Conservation (phyloP, 1,139 yeast genomes). For the Entelexis paramagnoliae region DNA sequence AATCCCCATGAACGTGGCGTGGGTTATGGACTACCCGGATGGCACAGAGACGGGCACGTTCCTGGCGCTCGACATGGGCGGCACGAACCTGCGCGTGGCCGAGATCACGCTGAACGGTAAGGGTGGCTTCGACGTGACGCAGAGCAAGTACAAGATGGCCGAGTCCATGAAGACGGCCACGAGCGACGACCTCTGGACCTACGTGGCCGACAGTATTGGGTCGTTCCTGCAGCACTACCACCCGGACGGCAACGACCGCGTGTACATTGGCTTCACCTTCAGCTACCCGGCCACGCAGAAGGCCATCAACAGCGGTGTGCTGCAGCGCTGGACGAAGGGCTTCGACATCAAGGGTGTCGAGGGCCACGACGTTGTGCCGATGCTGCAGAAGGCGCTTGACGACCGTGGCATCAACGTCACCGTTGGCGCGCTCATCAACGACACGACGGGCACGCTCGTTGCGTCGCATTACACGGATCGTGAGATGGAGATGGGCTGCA, state of each 20-base stretch:
- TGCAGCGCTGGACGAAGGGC: constrained; percentile 98
- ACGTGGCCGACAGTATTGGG: constrained; percentile 72
- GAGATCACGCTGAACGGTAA: constrained; percentile 71
- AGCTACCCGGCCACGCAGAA: constrained; percentile 84
- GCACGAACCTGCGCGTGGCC: constrained; percentile 86
- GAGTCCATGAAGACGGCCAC: constrained; percentile 64
- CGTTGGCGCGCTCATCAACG: constrained; percentile 88
- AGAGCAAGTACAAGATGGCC: constrained; percentile 70
- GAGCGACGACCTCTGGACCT: constrained; percentile 68
- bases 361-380: constrained; percentile 87
- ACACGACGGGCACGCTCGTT: constrained; percentile 93
- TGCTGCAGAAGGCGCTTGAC: constrained; percentile 68
- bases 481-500: constrained; percentile 83
- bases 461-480: constrained; percentile 91
- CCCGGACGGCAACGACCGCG: constrained; percentile 37
- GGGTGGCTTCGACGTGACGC: constrained; percentile 68
- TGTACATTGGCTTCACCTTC: constrained; percentile 69
- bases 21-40: constrained; percentile 91
- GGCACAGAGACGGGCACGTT: constrained; percentile 84
- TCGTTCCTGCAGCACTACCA: constrained; percentile 49
- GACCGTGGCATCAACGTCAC: constrained; percentile 60
- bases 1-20: constrained; percentile 86
- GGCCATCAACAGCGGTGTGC: constrained; percentile 71
- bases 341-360: constrained; percentile 90
- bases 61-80: constrained; percentile 91